Evolutionary conservation across 805 yeast genomes (phyloP).

Genomic region (Wickerhamia fluorescens): DNA sequence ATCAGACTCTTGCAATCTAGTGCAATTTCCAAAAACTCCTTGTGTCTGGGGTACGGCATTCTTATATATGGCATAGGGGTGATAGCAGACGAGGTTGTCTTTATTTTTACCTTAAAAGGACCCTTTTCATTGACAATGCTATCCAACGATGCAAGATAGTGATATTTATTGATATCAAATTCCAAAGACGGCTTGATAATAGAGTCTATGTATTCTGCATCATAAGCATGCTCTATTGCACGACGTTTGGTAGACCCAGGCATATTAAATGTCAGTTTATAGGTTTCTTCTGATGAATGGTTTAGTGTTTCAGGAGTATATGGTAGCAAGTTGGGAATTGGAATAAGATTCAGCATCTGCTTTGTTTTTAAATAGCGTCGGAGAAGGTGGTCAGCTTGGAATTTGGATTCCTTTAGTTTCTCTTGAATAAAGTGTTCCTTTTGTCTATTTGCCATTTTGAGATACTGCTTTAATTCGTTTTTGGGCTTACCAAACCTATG

Average conservation of each 20-base stretch:
- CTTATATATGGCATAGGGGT: conserved; percentile 21
- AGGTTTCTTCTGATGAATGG: conserved; percentile 6
- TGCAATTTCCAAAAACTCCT: conserved; percentile 19
- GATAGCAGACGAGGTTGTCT: conserved; percentile 25
- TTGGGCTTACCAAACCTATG: too few relatives aligned
- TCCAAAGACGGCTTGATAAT: conserved; percentile 28
- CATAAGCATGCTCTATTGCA: conserved; percentile 24
- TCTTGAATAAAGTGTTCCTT: too few relatives aligned
- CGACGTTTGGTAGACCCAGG: conserved; percentile 17
- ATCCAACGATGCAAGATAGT: conserved; percentile 14
- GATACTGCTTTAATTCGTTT: too few relatives aligned
- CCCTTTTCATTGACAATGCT: conserved; percentile 26
- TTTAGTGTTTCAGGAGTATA: conserved; percentile 14
- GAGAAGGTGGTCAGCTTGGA: conserved; percentile 13
- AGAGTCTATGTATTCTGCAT: conserved; percentile 22
- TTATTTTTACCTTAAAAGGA: conserved; percentile 26
- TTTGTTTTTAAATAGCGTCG: conserved; percentile 21
- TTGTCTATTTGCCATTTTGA: too few relatives aligned
- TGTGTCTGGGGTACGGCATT: conserved; percentile 14
- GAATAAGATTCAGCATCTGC: conserved; percentile 20
- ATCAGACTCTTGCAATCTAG: conserved; percentile 26
- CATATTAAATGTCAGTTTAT: conserved; percentile 8
- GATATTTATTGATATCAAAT: conserved; percentile 23
- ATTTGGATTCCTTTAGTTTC: conserved; percentile 8
- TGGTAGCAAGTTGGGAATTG: conserved; percentile 27